Evolutionary conservation across 768 basidiomycete species (phyloP), one percentile per base, ranked within the genome.

Genomic region (Krasilnikovozyma curviuscula): DNA sequence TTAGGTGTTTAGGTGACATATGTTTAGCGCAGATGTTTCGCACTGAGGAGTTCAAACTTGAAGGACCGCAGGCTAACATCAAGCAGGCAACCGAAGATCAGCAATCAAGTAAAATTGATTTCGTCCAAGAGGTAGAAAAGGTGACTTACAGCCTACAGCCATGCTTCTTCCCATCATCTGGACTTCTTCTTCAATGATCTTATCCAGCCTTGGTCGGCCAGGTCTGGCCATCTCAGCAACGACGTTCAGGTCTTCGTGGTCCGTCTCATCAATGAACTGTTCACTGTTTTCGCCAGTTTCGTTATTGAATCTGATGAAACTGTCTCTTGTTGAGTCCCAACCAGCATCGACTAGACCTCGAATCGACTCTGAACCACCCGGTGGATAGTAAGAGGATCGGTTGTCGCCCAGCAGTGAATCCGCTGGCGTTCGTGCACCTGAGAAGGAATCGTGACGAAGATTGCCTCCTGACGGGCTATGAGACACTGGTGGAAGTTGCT

Each of bases 11-110:
- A 5, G 35, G 28, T 40, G 3, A 35, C 24, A 7, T 25, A n/a
- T 3, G 9, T 10, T 4, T 8, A 32, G 14, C 3, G 38, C 50
- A 16, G 28, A 72, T 65, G 61, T 79, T 77, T 34, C 82, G 69
- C 7, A 83, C 72, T 56, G 79, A 65, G 5, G 72, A 75, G 59
- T 80, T 78, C 43, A 83, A 67, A 7, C 78, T 74, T 0, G 70
- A 68, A 0, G 81, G 81, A 1, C 81, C 82, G 57, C 81, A 83
- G 55, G 77, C 79, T 79, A 53, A n/a, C 42, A 32, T 5, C n/a
- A 50, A 19, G 7, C 33, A 19, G n/a, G 23, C 8, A 31, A 30
- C 43, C 34, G 16, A 38, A 35, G 21, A 28, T 32, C 29, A 37
- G 23, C 24, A 40, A 30, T 30, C 19, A 32, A 18, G 14, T 23